These are phyloP conservation scores for Rhodosporidiobolus odoratus DNA, from an alignment of 768 basidiomycete species.

Conservation along the genomic window DNA sequence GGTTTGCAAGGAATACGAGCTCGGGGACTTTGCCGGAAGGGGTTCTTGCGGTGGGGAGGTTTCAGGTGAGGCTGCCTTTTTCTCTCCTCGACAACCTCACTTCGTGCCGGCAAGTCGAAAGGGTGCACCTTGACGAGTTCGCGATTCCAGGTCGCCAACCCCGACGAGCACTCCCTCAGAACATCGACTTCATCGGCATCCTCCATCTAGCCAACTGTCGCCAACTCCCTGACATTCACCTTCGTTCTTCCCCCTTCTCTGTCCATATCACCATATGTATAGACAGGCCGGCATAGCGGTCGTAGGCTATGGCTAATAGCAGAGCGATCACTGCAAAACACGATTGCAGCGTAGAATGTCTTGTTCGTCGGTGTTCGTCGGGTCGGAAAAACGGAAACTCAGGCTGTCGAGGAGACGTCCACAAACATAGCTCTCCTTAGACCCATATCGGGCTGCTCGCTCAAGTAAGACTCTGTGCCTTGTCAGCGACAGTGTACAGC, in stretches of 20 bases:
- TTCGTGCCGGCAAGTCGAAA: background rate
- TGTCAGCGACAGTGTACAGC: too few relatives aligned
- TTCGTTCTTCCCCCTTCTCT: background rate
- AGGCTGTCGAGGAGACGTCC: too few relatives aligned
- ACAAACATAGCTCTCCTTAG: too few relatives aligned
- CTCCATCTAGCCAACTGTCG: background rate
- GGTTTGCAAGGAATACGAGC: slow-evolving; percentile 1
- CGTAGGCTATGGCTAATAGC: too few relatives aligned
- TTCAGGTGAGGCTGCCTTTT: background rate
- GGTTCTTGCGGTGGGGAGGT: background rate
- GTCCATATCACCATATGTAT: background rate
- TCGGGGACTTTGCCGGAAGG: slow-evolving; percentile 13
- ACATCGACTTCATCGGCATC: background rate
- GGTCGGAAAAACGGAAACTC: too few relatives aligned
- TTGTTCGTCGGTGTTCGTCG: too few relatives aligned
- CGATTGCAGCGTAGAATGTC: too few relatives aligned
- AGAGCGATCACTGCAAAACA: too few relatives aligned
- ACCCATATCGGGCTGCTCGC: too few relatives aligned
- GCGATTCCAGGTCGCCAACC: slow-evolving; percentile 11
- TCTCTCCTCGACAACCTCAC: background rate
- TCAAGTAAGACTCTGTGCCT: too few relatives aligned
- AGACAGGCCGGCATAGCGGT: too few relatives aligned
- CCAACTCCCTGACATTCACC: background rate
- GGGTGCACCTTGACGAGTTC: background rate
- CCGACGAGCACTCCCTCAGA: background rate